Conservation (phyloP, 2,329 filamentous ascomycete species). For the Furcasterigmium furcatum region DNA sequence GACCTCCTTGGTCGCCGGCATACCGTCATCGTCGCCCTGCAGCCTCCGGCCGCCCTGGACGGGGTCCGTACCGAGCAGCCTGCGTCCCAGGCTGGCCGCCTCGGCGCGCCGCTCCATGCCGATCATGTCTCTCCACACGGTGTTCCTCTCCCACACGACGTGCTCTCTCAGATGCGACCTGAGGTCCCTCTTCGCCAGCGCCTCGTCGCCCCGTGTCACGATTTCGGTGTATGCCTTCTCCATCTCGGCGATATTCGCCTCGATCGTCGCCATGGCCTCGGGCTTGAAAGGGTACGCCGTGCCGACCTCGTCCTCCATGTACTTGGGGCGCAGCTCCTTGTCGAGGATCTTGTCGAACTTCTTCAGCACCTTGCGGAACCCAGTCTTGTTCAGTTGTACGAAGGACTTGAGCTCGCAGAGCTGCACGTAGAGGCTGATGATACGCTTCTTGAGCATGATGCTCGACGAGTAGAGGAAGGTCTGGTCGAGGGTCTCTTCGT, state of each 20-base stretch:
- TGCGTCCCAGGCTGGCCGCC: conserved; percentile 85
- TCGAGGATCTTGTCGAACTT: conserved; percentile 98
- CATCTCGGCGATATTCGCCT: conserved; percentile 69
- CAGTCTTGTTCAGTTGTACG: conserved; percentile 92
- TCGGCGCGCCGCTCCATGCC: conserved; percentile 94
- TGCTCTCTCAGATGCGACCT: conserved; percentile 91
- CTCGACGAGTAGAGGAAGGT: conserved; percentile 62
- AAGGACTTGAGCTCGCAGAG: conserved; percentile 95
- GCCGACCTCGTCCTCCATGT: conserved; percentile 72
- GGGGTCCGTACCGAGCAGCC: conserved; percentile 72
- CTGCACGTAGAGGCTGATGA: conserved; percentile 83
- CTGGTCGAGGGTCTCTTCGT: conserved; percentile 78
- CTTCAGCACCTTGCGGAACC: conserved; percentile 94
- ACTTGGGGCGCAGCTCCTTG: conserved; percentile 71
- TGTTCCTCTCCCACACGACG: conserved; percentile 98
- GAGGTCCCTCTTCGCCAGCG: conserved; percentile 77
- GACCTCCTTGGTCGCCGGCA: conserved; percentile 63
- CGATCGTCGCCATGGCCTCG: conserved; percentile 66
- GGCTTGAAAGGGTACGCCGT: conserved; percentile 78
- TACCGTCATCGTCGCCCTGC: conserved; percentile 78
- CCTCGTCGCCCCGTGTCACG: conserved; percentile 76
- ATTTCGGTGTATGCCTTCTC: conserved; percentile 79
- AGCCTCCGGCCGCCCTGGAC: conserved; percentile 66
- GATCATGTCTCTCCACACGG: conserved; percentile 98
- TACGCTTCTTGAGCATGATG: conserved; percentile 89